Evolutionary conservation across 805 yeast species (phyloP).

Genomic region (Teunomyces tritomae): DNA sequence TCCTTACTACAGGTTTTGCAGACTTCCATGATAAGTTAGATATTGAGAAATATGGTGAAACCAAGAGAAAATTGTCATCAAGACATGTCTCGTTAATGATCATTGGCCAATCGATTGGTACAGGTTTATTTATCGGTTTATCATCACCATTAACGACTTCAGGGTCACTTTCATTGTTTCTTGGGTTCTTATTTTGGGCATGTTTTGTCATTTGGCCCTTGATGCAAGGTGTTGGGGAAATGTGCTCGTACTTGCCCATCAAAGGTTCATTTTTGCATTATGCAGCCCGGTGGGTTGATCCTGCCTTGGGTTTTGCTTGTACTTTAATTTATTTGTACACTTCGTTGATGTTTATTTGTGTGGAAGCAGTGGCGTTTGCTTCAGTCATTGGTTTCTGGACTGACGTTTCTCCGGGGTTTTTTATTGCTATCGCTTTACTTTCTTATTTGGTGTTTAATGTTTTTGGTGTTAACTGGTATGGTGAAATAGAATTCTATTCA

Average conservation of each 20-base stretch:
- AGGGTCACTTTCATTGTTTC: slow-evolving; percentile 34
- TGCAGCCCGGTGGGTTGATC: slow-evolving; percentile 35
- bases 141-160: slow-evolving; percentile 28
- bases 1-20: slow-evolving; percentile 6
- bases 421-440: slow-evolving; percentile 29
- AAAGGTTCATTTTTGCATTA: slow-evolving; percentile 35
- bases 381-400: slow-evolving; percentile 30
- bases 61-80: slow-evolving; percentile 25
- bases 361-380: slow-evolving; percentile 33
- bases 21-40: slow-evolving; percentile 30
- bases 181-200: slow-evolving; percentile 31
- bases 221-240: slow-evolving; percentile 37
- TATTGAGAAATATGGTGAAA: slow-evolving; percentile 26
- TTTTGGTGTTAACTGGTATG: slow-evolving; percentile 48
- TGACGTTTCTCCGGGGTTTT: slow-evolving; percentile 30
- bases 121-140: slow-evolving; percentile 35
- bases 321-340: slow-evolving; percentile 33
- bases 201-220: slow-evolving; percentile 31
- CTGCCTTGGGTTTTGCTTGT: slow-evolving; percentile 35
- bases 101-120: slow-evolving; percentile 35
- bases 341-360: slow-evolving; percentile 31
- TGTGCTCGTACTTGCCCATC: slow-evolving; percentile 36
- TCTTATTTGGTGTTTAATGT: slow-evolving; percentile 30
- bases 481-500: slow-evolving; percentile 54
- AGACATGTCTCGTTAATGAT: slow-evolving; percentile 36